Base-by-base conservation (phyloP, 164 flowering plant genomes). In the Liquidambar formosana region DNA sequence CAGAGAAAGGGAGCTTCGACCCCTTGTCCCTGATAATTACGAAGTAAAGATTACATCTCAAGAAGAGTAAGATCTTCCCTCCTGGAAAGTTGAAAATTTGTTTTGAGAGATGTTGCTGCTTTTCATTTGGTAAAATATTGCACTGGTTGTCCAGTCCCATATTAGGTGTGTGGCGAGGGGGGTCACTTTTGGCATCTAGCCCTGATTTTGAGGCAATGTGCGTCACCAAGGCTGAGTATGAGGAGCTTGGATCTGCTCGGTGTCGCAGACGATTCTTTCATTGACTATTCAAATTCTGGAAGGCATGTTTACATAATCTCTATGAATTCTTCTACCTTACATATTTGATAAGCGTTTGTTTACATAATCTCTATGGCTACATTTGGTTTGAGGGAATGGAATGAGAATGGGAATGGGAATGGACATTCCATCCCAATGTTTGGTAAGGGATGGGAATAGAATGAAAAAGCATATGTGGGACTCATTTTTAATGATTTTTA, bases 161-260 rank as follows among this genome's bases (percentile, higher is more conserved):
- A 27, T 75, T 85, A 74, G 97, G 97, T 66, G 94, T 93, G 12
- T 96, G 99, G 99, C 85, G 94, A 75, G 99, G 99, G 28, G 98
- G 99, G 27, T 96, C 98, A 8, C 92, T 96, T 66, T 78, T 93
- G 77, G 99, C 98, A 41, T 96, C 99, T 38, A 96, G 95, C 75
- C 99, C 98, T 41, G 93, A 89, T 77, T 96, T 89, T 80, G 95
- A 93, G 65, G 67, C 95, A 67, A 93, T 87, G 91, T 93, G 99
- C 78, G 95, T 92, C 61, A 90, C 97, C 41, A 95, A 93, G 73
- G 71, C 92, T 14, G 98, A 93, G 70, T 96, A 91, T 61, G 98
- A 96, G 75, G 99, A 96, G 78, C 86, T 82, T 66, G 99, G 99
- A 70, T 93, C 99, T 68, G 79, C 91, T 75, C 85, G 96, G 22